A percentile compares a stretch with the other conserved stretches of the same genome.
Conservation (phyloP, 345 rosid genomes). For the Streptanthus diversifolius region DNA sequence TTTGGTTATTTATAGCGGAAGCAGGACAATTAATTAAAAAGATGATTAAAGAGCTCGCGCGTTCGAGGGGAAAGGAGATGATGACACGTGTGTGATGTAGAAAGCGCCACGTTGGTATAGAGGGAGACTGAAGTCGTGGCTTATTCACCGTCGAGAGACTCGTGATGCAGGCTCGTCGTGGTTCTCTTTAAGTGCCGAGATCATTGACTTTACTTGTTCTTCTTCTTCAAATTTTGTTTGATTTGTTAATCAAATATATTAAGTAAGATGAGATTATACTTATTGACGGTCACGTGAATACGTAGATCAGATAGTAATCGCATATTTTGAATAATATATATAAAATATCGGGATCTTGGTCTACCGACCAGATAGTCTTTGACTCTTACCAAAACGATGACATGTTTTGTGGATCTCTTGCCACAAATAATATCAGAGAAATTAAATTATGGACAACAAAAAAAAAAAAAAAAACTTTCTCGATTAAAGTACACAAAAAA, state of each 20-base stretch:
- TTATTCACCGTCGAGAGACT: slow-evolving; percentile 46
- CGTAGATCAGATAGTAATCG: slow-evolving; percentile 22
- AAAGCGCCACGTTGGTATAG: slow-evolving; percentile 20
- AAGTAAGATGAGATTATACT: background rate
- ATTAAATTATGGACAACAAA: too few relatives aligned
- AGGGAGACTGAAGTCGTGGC: slow-evolving; percentile 54
- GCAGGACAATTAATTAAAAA: background rate
- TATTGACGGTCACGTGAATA: slow-evolving; percentile 1
- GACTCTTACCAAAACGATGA: too few relatives aligned
- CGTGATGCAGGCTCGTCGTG: slow-evolving; percentile 46
- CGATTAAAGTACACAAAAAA: background rate
- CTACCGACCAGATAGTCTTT: slow-evolving; percentile 8
- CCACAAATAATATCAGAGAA: background rate
- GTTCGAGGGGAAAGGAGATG: slow-evolving; percentile 1
- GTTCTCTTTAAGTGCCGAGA: background rate
- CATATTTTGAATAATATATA: slow-evolving; percentile 7
- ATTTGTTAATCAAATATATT: background rate
- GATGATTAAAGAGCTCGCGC: background rate
- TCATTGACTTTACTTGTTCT: background rate
- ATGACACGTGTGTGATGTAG: slow-evolving; percentile 40
- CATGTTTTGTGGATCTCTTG: background rate
- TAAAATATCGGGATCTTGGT: slow-evolving; percentile 12
- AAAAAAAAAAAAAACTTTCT: background rate
- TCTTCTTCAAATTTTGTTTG: background rate
- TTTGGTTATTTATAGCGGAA: slow-evolving; percentile 28